A percentile compares a stretch with the other conserved stretches of the same genome.
phyloP scores from a whole-genome alignment of 768 basidiomycete species.

The Russula vinacea region DNA sequence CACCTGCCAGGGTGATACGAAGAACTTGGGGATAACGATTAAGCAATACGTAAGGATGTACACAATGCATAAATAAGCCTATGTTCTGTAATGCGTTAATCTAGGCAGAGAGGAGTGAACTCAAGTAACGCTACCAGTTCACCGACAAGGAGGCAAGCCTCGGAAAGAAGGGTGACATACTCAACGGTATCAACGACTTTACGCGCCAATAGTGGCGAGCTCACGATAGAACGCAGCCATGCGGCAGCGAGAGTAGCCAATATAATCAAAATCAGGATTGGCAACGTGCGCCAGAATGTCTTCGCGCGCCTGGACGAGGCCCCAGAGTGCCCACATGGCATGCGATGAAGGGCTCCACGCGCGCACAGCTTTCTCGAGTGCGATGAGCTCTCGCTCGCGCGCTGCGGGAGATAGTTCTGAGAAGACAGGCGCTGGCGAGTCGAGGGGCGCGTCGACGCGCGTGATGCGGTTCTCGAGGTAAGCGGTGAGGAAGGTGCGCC shows the following conservation, averaged over 20 bases:
- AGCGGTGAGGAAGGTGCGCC: slow-evolving; percentile 78
- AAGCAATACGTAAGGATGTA: background rate
- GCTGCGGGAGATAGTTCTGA: slow-evolving; percentile 27
- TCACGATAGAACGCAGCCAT: slow-evolving; percentile 62
- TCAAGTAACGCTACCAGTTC: background rate
- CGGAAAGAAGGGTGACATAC: slow-evolving; percentile 6
- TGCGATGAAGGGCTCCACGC: slow-evolving; percentile 90
- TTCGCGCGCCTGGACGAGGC: slow-evolving; percentile 83
- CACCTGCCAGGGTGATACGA: background rate
- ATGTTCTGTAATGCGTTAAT: no score
- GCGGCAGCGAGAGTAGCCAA: slow-evolving; percentile 72
- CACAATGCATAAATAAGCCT: background rate
- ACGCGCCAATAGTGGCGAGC: slow-evolving; percentile 46
- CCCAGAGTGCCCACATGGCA: slow-evolving; percentile 94
- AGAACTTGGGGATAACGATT: background rate
- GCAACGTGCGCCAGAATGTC: slow-evolving; percentile 55
- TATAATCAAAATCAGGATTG: slow-evolving; percentile 85
- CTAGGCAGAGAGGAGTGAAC: no score
- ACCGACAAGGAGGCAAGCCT: background rate
- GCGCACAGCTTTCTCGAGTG: slow-evolving; percentile 73
- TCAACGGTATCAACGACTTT: background rate
- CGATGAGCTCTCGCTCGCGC: slow-evolving; percentile 48
- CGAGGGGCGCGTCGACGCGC: slow-evolving; percentile 15
- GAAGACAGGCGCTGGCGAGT: slow-evolving; percentile 31
- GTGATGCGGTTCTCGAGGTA: slow-evolving; percentile 59